phyloP scores from a whole-genome alignment of 2,329 filamentous ascomycete species.

The Eurotiales sp. region DNA sequence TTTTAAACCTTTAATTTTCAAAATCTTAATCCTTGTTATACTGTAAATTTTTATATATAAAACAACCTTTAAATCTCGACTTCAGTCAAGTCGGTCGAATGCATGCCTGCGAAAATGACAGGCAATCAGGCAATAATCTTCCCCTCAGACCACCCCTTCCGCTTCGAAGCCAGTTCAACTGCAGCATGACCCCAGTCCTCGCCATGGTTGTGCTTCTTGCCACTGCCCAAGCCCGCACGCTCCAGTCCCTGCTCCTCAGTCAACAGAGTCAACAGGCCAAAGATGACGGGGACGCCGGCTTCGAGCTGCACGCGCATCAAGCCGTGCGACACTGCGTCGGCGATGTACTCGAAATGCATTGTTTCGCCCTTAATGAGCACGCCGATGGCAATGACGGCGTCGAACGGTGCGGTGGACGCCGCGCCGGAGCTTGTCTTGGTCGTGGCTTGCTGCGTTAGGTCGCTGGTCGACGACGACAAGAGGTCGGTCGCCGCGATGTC shows the following conservation, averaged over 20 bases:
- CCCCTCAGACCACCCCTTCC: conserved; percentile 75
- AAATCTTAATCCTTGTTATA: too few relatives aligned
- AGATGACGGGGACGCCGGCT: conserved; percentile 81
- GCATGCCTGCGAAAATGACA: too few relatives aligned
- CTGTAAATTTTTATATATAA: too few relatives aligned
- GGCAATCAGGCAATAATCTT: conserved; percentile 43
- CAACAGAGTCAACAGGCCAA: conserved; percentile 86
- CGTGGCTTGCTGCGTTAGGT: conserved; percentile 53
- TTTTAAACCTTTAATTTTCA: conserved; percentile 12
- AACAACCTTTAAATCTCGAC: too few relatives aligned
- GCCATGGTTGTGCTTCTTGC: conserved; percentile 77
- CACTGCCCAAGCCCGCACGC: conserved; percentile 67
- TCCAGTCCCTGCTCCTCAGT: conserved; percentile 82
- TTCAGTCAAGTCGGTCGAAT: too few relatives aligned
- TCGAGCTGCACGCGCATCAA: conserved; percentile 94
- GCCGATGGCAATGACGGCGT: conserved; percentile 91
- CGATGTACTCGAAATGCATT: conserved; percentile 99
- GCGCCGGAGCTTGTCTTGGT: conserved; percentile 35
- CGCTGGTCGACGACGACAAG: conserved; percentile 60
- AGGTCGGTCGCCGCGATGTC: conserved; percentile 52
- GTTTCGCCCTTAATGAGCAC: conserved; percentile 98
- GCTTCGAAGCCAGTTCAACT: conserved; percentile 89
- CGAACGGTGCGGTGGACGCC: conserved; percentile 59
- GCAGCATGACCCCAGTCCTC: conserved; percentile 94
- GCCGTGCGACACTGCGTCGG: conserved; percentile 83